These are phyloP conservation scores for Lagerstroemia speciosa DNA, from an alignment of 345 rosid species.

Conservation along the genomic window DNA sequence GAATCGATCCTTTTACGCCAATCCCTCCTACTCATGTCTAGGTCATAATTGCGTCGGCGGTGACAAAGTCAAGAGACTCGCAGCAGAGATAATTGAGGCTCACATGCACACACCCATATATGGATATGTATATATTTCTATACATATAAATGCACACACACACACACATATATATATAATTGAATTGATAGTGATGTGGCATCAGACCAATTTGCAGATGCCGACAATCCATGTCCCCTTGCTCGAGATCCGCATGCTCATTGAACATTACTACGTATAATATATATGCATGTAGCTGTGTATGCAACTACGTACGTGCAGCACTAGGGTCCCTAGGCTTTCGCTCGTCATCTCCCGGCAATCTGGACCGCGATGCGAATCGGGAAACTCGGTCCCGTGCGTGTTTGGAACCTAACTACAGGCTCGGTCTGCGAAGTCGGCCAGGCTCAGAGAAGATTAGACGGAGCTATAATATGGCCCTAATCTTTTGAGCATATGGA, in stretches of 20 bases:
- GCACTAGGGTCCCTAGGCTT: no score
- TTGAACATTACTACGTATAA: background rate
- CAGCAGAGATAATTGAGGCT: background rate
- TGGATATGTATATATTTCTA: background rate
- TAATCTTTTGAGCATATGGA: no score
- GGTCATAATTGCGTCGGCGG: background rate
- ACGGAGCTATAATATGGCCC: no score
- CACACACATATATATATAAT: background rate
- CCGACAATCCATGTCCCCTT: conserved; percentile 21
- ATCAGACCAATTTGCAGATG: conserved; percentile 18
- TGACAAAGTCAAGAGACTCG: background rate
- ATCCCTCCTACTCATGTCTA: no score
- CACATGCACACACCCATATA: no score
- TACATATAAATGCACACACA: background rate
- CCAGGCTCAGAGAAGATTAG: no score
- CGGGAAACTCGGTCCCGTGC: no score
- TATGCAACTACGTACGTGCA: background rate
- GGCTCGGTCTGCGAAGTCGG: no score
- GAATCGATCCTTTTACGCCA: no score
- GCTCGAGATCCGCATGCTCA: background rate
- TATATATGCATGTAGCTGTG: background rate
- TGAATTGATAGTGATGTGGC: conserved; percentile 9
- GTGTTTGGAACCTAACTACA: no score
- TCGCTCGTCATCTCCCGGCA: no score
- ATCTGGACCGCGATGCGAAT: no score